Evolutionary conservation across 2,329 filamentous ascomycete species (phyloP).

Genomic region (Trichophyton simii): DNA sequence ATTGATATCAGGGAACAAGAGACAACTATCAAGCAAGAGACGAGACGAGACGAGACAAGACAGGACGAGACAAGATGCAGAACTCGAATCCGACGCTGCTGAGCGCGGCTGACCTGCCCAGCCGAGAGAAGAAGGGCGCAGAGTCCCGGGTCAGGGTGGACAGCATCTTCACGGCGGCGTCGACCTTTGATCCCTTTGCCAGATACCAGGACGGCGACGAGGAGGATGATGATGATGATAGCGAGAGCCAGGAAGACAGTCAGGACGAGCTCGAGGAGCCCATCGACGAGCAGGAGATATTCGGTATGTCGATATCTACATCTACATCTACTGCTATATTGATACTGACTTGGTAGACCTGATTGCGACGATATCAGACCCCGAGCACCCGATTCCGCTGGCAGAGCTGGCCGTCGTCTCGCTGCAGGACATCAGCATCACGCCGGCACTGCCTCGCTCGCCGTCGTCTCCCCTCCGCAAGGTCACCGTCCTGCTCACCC

Average conservation of each 20-base stretch:
- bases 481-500: conserved; percentile 81
- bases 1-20: neutral
- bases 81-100: conserved; percentile 93
- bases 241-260: conserved; percentile 24
- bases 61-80: conserved; percentile 10
- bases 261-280: conserved; percentile 57
- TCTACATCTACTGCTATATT: neutral
- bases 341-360: conserved; percentile 44
- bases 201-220: conserved; percentile 16
- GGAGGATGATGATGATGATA: conserved; percentile 43
- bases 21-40: neutral
- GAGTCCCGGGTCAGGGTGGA: conserved; percentile 19
- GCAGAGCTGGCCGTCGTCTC: conserved; percentile 91
- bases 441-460: conserved; percentile 48
- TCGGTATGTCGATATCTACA: conserved; percentile 44
- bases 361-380: conserved; percentile 87
- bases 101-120: conserved; percentile 76
- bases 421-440: conserved; percentile 80
- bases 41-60: neutral
- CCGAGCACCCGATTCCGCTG: conserved; percentile 87
- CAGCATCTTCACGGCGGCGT: conserved; percentile 34
- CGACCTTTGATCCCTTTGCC: conserved; percentile 19
- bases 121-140: conserved; percentile 39
- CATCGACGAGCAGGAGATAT: conserved; percentile 96
- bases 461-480: conserved; percentile 51